Percentiles rank a stretch among this genome's conserved stretches.
These are phyloP conservation scores for Aspergillus floridensis DNA, from an alignment of 2,329 filamentous ascomycete species.

Conservation along the genomic window DNA sequence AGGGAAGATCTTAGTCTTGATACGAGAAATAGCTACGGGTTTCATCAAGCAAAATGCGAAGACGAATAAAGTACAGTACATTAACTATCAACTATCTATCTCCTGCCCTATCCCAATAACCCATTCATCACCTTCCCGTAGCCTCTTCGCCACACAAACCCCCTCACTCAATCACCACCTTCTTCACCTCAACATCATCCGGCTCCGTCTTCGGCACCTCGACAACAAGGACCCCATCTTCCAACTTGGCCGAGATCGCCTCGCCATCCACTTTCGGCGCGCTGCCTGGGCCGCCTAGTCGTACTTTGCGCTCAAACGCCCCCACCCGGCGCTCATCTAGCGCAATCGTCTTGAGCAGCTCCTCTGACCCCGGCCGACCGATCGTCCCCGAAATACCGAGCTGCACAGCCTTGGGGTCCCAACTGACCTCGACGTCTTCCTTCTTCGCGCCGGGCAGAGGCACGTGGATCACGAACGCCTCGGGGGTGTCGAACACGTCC, in stretches of 20 bases:
- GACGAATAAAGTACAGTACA: too few species aligned
- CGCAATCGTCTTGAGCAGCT: constrained; percentile 2
- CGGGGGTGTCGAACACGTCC: constrained; percentile 2
- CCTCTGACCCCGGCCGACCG: not conserved
- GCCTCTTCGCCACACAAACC: too few species aligned
- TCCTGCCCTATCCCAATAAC: too few species aligned
- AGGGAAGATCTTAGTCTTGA: too few species aligned
- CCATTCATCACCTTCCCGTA: too few species aligned
- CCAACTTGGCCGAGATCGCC: constrained; percentile 1
- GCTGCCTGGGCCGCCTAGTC: not conserved
- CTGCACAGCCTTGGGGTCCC: constrained; percentile 4
- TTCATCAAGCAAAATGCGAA: too few species aligned
- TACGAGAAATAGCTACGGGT: too few species aligned
- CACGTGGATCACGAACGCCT: not conserved
- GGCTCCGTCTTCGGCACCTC: constrained; percentile 3
- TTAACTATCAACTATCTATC: too few species aligned
- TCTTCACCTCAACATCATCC: constrained; percentile 2
- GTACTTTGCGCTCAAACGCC: constrained; percentile 1
- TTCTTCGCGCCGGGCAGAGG: constrained; percentile 5
- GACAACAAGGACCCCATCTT: constrained; percentile 1
- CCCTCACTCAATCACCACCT: not conserved
- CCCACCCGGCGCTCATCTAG: constrained; percentile 5
- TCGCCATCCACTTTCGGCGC: constrained; percentile 1
- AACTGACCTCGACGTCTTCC: constrained; percentile 3
- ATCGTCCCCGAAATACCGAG: not conserved